Conservation (phyloP, 2,329 filamentous ascomycete species). For the Phaeosphaeriaceae sp. region DNA sequence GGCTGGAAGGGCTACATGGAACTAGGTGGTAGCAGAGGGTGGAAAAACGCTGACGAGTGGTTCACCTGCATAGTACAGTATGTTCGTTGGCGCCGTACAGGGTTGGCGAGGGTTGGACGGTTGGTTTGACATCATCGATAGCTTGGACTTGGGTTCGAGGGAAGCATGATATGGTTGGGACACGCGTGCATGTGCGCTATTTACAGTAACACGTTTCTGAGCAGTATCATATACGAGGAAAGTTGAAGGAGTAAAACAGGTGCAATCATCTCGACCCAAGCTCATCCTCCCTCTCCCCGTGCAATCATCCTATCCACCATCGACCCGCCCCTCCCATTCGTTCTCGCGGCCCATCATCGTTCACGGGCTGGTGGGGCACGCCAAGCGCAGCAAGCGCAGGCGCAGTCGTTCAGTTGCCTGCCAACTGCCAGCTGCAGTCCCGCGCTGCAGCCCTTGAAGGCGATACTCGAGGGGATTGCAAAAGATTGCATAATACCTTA, state of each 20-base stretch:
- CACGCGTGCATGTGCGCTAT: constrained; percentile 17
- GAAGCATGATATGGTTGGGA: constrained; percentile 12
- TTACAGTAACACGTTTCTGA: not conserved
- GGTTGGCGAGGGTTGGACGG: not conserved
- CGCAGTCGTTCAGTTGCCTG: constrained; percentile 7
- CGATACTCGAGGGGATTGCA: constrained; percentile 19
- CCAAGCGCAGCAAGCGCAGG: constrained; percentile 5
- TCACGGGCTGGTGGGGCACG: not conserved
- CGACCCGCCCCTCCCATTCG: not conserved
- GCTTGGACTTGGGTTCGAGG: not conserved
- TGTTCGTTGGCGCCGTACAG: not conserved
- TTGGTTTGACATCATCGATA: constrained; percentile 27
- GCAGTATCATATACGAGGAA: not conserved
- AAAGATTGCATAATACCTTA: constrained; percentile 20
- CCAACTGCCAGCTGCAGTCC: constrained; percentile 4
- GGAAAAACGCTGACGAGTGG: too few relatives aligned
- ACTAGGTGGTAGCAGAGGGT: too few relatives aligned
- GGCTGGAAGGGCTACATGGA: too few relatives aligned
- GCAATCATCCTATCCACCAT: not conserved
- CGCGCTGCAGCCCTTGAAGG: not conserved
- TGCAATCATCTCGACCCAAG: not conserved
- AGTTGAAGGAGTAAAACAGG: not conserved
- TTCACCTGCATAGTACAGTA: too few relatives aligned
- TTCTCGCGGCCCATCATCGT: not conserved
- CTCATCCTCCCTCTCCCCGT: not conserved